phyloP scores from a whole-genome alignment of 176 grass and related monocot species.

The Eragrostis nindensis region DNA sequence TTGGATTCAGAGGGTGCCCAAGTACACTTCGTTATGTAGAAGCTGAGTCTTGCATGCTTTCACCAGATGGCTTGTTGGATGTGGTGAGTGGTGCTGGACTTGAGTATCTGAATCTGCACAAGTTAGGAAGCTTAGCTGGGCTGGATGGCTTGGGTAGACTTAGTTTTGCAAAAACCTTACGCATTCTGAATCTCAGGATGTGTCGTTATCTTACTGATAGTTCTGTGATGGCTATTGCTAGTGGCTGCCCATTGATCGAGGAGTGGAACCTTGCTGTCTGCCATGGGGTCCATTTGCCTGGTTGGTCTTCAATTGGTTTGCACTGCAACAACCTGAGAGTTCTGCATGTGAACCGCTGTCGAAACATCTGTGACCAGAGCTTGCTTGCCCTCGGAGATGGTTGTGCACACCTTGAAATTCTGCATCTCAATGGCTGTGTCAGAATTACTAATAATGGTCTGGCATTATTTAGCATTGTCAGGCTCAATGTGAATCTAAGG shows the following conservation, averaged over 20 bases:
- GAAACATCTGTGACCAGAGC: slow-evolving; percentile 67
- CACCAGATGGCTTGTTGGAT: slow-evolving; percentile 59
- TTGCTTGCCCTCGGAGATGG: slow-evolving; percentile 65
- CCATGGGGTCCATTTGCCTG: slow-evolving; percentile 63
- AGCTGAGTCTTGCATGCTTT: slow-evolving; percentile 85
- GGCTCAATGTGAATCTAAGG: slow-evolving; percentile 58
- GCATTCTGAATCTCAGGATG: slow-evolving; percentile 71
- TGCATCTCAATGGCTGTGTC: slow-evolving; percentile 65
- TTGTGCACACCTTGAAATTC: slow-evolving; percentile 56
- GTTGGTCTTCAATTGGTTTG: slow-evolving; percentile 75
- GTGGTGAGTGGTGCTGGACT: slow-evolving; percentile 56
- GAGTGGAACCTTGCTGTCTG: slow-evolving; percentile 88
- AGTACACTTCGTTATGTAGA: slow-evolving; percentile 67
- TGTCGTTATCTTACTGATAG: slow-evolving; percentile 68
- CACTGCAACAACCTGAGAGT: slow-evolving; percentile 65
- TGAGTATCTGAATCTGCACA: slow-evolving; percentile 75
- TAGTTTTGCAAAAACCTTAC: slow-evolving; percentile 53
- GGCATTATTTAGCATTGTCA: slow-evolving; percentile 70
- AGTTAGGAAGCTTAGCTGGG: slow-evolving; percentile 53
- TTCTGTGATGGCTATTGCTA: slow-evolving; percentile 67
- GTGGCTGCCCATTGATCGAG: slow-evolving; percentile 66
- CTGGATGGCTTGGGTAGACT: slow-evolving; percentile 57
- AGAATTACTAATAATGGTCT: slow-evolving; percentile 58
- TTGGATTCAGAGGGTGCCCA: slow-evolving; percentile 68
- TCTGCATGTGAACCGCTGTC: slow-evolving; percentile 79